These are phyloP conservation scores for Trichoderma semiorbis DNA, from an alignment of 2,329 filamentous ascomycete genomes.

Conservation along the genomic window DNA sequence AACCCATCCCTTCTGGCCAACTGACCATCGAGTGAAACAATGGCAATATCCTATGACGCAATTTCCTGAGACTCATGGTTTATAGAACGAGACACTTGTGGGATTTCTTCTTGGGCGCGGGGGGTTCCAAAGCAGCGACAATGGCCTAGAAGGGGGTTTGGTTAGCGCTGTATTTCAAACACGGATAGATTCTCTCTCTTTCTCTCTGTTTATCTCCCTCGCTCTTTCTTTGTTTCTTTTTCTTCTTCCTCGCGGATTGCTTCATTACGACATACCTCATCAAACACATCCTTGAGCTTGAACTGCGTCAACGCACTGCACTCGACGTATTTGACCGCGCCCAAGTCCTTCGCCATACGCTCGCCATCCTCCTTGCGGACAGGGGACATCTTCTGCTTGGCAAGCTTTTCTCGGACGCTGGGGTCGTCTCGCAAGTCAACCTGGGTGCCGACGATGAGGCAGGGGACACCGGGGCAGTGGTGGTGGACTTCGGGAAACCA, in stretches of 20 bases:
- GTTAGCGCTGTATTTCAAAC: neutral
- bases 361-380: conserved; percentile 92
- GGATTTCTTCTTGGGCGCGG: conserved; percentile 72
- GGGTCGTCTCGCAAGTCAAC: conserved; percentile 90
- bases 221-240: neutral
- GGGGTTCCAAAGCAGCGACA: conserved; percentile 89
- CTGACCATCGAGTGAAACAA: conserved; percentile 15
- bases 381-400: conserved; percentile 94
- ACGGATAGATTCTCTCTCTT: neutral
- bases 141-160: conserved; percentile 66
- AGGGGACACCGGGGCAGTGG: conserved; percentile 96
- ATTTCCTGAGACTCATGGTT: conserved; percentile 19
- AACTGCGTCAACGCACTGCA: conserved; percentile 97
- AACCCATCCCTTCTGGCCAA: conserved; percentile 16
- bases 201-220: neutral
- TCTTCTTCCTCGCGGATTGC: neutral
- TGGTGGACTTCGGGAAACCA: conserved; percentile 99
- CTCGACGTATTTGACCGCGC: conserved; percentile 97
- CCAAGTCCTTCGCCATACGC: conserved; percentile 94
- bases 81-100: conserved; percentile 70
- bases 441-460: conserved; percentile 96
- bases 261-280: conserved; percentile 66
- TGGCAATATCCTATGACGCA: conserved; percentile 16
- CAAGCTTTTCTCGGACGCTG: conserved; percentile 82
- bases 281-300: conserved; percentile 98